These are phyloP conservation scores for Paramecium pentaurelia DNA, from an alignment of 73 alveolate genomes.

Conservation along the genomic window DNA sequence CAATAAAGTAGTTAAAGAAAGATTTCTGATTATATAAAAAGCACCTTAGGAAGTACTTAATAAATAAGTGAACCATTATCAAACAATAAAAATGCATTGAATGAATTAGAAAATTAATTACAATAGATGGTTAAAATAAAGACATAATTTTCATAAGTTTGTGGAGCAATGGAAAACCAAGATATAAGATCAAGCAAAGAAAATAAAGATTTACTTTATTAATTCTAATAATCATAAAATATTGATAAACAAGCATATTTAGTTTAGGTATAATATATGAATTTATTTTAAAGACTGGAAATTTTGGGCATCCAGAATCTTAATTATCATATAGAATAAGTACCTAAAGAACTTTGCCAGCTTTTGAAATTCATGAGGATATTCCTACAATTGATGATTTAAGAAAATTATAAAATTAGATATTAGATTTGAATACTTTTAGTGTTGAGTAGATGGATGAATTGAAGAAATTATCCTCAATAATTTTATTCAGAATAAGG, in stretches of 20 bases:
- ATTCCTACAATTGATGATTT: not conserved
- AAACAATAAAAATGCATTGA: not conserved
- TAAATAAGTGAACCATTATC: not conserved
- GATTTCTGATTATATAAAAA: not conserved
- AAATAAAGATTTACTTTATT: not conserved
- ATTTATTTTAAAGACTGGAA: not conserved
- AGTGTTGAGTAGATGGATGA: not conserved
- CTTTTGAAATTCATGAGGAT: not conserved
- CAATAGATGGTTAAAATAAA: not conserved
- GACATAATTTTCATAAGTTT: not conserved
- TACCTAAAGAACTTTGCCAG: not conserved
- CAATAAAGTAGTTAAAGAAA: not conserved
- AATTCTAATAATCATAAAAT: not conserved
- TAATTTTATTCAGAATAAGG: not conserved
- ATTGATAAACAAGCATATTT: not conserved
- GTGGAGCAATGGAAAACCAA: not conserved
- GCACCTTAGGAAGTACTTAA: not conserved
- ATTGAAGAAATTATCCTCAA: not conserved
- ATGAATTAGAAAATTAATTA: not conserved
- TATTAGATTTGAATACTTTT: not conserved
- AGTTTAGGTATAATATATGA: not conserved
- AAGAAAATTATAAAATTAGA: not conserved
- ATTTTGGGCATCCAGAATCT: not conserved
- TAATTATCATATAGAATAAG: conserved; percentile 10
- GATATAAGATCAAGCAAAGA: not conserved